Conservation (phyloP, 257 asterid genomes). For the Solanum corneliomulleri region DNA sequence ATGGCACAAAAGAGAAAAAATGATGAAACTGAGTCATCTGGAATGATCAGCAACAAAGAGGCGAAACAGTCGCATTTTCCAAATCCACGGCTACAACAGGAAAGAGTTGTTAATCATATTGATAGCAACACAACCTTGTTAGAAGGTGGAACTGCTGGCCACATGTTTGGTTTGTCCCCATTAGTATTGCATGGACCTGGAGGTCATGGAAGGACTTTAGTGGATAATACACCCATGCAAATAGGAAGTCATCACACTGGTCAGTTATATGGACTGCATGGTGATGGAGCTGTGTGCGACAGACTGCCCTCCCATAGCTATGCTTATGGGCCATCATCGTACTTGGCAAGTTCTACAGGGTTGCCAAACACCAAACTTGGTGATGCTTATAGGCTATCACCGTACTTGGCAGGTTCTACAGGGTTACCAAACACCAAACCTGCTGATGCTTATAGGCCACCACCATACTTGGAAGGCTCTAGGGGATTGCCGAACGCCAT, state of each 20-base stretch:
- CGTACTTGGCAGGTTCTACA: neutral
- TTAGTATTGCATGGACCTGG: neutral
- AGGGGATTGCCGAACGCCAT: constrained; percentile 16
- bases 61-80: constrained; percentile 33
- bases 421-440: neutral
- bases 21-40: constrained; percentile 31
- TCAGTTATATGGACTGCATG: constrained; percentile 18
- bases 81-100: constrained; percentile 27
- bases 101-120: neutral
- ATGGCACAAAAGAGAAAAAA: constrained; percentile 46
- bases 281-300: neutral
- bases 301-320: neutral
- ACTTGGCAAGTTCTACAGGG: neutral
- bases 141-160: constrained; percentile 13
- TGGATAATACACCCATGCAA: neutral
- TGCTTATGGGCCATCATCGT: neutral
- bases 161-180: neutral
- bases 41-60: constrained; percentile 30
- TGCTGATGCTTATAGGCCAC: neutral
- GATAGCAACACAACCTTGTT: neutral
- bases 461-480: neutral
- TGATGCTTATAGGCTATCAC: neutral
- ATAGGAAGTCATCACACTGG: constrained; percentile 5
- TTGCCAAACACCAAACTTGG: neutral
- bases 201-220: neutral